Percentiles rank a stretch among this genome's conserved stretches.
Conservation (phyloP, 495 filamentous ascomycete genomes). For the Bacidia gigantensis region DNA sequence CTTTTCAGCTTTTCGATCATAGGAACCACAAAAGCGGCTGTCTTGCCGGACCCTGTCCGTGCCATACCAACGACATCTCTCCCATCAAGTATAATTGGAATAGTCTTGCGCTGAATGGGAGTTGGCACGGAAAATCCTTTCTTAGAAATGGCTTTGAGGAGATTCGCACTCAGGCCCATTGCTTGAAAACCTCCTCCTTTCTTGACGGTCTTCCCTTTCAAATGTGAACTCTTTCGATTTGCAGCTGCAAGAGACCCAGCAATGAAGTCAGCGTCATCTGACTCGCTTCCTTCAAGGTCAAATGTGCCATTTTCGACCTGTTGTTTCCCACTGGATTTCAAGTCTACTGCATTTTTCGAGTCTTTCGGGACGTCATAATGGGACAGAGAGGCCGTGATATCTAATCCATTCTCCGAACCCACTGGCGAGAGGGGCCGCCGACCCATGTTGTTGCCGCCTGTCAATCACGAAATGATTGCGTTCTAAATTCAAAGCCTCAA, state of each 20-base stretch:
- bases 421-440: slow-evolving; percentile 63
- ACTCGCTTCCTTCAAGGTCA: slow-evolving; percentile 40
- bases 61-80: slow-evolving; percentile 97
- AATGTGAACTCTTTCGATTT: slow-evolving; percentile 66
- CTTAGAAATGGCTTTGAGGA: slow-evolving; percentile 76
- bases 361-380: slow-evolving; percentile 41
- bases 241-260: slow-evolving; percentile 68
- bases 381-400: slow-evolving; percentile 74
- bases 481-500: no score
- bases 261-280: slow-evolving; percentile 77
- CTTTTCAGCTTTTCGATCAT: slow-evolving; percentile 89
- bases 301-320: slow-evolving; percentile 25
- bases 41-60: slow-evolving; percentile 91
- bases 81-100: slow-evolving; percentile 76
- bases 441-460: slow-evolving; percentile 33
- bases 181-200: slow-evolving; percentile 93
- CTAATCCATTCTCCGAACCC: slow-evolving; percentile 78
- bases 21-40: slow-evolving; percentile 91
- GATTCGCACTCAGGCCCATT: slow-evolving; percentile 75
- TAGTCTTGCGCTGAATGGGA: slow-evolving; percentile 92
- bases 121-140: slow-evolving; percentile 95
- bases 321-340: slow-evolving; percentile 23
- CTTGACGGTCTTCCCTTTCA: slow-evolving; percentile 78
- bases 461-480: no score
- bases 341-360: slow-evolving; percentile 20